Conservation (phyloP, 176 grass and related monocot species). For the Oryza australiensis region DNA sequence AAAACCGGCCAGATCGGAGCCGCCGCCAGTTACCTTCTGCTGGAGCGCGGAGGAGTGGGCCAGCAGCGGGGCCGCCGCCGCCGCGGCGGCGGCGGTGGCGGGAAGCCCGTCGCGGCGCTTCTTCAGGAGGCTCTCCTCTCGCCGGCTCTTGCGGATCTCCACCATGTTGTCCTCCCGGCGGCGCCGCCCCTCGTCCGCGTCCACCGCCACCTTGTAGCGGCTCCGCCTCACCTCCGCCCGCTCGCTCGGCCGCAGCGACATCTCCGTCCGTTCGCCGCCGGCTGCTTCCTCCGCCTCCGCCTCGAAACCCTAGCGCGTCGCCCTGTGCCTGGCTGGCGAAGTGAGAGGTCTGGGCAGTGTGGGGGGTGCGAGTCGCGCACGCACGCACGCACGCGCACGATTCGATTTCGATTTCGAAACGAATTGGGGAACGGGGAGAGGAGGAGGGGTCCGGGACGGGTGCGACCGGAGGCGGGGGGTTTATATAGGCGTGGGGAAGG, state of each 20-base stretch:
- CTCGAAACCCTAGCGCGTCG: slow-evolving; percentile 44
- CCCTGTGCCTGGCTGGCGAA: neutral
- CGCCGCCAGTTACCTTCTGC: slow-evolving; percentile 49
- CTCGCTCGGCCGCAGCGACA: slow-evolving; percentile 85
- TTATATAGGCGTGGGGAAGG: neutral
- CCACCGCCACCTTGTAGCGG: slow-evolving; percentile 84
- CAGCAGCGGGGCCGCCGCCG: slow-evolving; percentile 8
- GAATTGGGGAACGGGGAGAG: slow-evolving; percentile 44
- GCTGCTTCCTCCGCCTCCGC: too few species aligned
- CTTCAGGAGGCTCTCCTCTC: slow-evolving; percentile 81
- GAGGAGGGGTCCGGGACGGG: too few species aligned
- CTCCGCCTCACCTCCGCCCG: slow-evolving; percentile 55
- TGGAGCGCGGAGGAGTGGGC: slow-evolving; percentile 49
- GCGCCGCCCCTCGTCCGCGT: slow-evolving; percentile 76
- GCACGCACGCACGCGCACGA: neutral
- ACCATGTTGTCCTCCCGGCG: slow-evolving; percentile 70
- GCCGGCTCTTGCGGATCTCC: slow-evolving; percentile 76
- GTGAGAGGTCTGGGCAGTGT: neutral
- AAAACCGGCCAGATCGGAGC: slow-evolving; percentile 29
- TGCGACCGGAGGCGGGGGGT: neutral
- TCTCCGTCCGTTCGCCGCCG: slow-evolving; percentile 12
- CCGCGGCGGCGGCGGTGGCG: neutral
- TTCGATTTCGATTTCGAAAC: slow-evolving; percentile 43
- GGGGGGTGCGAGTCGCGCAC: slow-evolving; percentile 12
- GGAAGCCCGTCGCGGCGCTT: slow-evolving; percentile 70